Conservation (phyloP, 805 yeast genomes). For the Yarrowia bubula region DNA sequence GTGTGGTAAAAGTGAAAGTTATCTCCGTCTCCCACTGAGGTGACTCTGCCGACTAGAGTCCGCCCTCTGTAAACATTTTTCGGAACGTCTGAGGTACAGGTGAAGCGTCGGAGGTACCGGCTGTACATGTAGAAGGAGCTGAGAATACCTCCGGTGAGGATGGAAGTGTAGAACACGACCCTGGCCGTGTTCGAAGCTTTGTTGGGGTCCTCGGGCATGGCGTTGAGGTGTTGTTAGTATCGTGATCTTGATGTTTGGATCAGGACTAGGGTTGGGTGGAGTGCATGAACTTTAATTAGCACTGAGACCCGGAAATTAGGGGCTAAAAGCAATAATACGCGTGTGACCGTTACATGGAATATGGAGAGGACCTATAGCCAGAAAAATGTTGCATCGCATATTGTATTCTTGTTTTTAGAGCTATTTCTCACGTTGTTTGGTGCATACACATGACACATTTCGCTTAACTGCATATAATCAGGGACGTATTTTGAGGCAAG, state of each 20-base stretch:
- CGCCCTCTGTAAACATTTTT: constrained; percentile 44
- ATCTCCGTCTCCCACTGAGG: constrained; percentile 94
- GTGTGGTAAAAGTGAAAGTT: constrained; percentile 89
- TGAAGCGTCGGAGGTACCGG: constrained; percentile 50
- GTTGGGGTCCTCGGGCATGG: constrained; percentile 14
- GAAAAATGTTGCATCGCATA: neutral
- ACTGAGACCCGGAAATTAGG: neutral
- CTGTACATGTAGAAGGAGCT: constrained; percentile 48
- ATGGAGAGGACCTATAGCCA: neutral
- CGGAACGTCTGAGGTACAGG: constrained; percentile 54
- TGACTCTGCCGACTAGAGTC: constrained; percentile 67
- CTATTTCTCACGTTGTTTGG: too few species aligned
- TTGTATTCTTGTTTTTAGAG: too few species aligned
- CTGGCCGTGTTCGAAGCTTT: constrained; percentile 10
- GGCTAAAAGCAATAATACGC: neutral
- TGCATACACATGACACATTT: neutral
- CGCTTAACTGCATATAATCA: neutral
- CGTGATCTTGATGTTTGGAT: constrained; percentile 16
- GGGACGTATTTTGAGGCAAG: neutral
- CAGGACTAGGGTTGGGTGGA: constrained; percentile 24
- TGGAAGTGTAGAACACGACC: constrained; percentile 22
- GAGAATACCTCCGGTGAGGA: constrained; percentile 40
- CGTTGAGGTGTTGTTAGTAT: neutral
- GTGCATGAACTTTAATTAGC: constrained; percentile 2
- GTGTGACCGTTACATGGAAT: neutral